Evolutionary conservation across 2,329 filamentous ascomycete genomes (phyloP), one percentile per base, ranked within the genome.

Genomic region (Simplicillium sp.): DNA sequence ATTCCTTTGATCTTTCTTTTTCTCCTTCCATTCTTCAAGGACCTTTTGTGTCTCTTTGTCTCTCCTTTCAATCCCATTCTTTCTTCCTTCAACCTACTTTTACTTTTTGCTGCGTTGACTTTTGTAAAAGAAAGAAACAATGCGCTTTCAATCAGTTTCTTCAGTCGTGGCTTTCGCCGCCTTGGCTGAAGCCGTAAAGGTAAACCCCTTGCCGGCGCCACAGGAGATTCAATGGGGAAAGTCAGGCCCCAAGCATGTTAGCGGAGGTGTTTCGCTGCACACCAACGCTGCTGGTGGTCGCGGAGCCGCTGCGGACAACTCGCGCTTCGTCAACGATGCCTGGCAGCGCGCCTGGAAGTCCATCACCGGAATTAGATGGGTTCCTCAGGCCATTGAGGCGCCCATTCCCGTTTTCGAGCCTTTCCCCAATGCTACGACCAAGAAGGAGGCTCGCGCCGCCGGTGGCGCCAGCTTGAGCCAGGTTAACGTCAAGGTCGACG

Each of bases 281-380:
- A 45, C 42, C 34, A 53, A 54, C 15, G 43, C 45, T 35, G 29
- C 41, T 12, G 34, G 43, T 37, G 36, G 41, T 36, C 35, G 42
- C 3, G 39, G 41, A 3, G 43, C 43, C 28, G 47, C 48, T 35
- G 43, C 42, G 2, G 20, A 25, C 20, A 25, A 25, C 20, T 6
- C 20, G 20, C 43, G 40, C 9, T 51, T 73, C 34, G 47, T 74
- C 32, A 46, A 46, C 11, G 58, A 65, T 36, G 74, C 65, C 13
- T 77, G 73, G 66, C 55, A 64, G 39, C 71, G 74, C 41, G 62
- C 70, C 14, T 68, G 59, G 55, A 51, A 59, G 8, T 55, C 68
- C 35, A 73, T 77, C 42, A 56, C 50, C 33, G 61, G 60, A 2
- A 56, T 78, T 25, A 62, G 68, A 57, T 79, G 74, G 74, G 62